Conservation (phyloP, 2,329 filamentous ascomycete species). For the Atkinsonella texensis region DNA sequence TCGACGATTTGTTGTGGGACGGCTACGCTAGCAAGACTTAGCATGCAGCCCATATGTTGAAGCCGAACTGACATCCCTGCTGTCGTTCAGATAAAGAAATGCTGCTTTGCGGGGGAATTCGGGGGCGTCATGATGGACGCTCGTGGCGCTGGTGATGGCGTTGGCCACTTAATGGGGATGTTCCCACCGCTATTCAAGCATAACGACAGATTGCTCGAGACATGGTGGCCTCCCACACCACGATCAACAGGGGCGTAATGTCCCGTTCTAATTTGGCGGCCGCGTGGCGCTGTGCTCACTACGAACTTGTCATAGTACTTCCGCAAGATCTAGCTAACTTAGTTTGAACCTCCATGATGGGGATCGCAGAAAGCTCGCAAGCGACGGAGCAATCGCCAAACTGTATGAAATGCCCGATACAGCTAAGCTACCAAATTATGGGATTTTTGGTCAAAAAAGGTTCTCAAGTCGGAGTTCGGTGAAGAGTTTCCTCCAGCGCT, state of each 20-base stretch:
- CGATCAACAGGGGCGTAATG: no score
- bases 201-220: not conserved
- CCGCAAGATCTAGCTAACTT: not conserved
- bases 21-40: not conserved
- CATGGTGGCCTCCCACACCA: no score
- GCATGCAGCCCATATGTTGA: not conserved
- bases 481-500: no score
- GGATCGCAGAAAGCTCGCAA: not conserved
- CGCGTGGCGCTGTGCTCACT: no score
- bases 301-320: no score
- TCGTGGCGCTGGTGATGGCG: not conserved
- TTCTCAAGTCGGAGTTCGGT: no score
- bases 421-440: no score
- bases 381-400: no score
- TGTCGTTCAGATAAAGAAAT: not conserved
- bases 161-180: no score
- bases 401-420: no score
- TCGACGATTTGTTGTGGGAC: not conserved
- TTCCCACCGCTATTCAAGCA: not conserved
- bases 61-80: not conserved
- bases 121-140: not conserved
- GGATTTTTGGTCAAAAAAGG: no score
- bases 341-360: not conserved
- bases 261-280: no score
- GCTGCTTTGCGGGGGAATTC: conserved; percentile 1